These are phyloP conservation scores for Hemisphaericaspora lyxosophila DNA, from an alignment of 1,139 yeast genomes.

Conservation along the genomic window DNA sequence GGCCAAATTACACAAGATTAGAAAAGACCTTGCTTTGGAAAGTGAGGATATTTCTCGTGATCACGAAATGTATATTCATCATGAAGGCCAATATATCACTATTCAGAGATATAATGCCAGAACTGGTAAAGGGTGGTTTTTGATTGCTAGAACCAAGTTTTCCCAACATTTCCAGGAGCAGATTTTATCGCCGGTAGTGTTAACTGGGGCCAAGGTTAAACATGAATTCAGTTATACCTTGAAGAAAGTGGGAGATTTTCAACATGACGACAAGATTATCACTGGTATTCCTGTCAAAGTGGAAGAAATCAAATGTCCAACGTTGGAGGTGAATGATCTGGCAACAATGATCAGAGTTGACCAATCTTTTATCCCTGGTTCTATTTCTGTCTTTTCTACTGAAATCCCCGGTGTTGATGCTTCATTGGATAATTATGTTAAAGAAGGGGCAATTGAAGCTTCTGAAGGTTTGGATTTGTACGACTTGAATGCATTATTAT, in stretches of 20 bases:
- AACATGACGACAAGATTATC: slow-evolving; percentile 38
- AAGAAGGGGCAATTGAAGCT: slow-evolving; percentile 75
- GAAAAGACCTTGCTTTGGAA: slow-evolving; percentile 62
- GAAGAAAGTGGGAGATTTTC: slow-evolving; percentile 50
- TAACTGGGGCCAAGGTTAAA: slow-evolving; percentile 67
- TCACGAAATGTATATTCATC: slow-evolving; percentile 92
- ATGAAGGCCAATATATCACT: slow-evolving; percentile 88
- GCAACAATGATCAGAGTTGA: slow-evolving; percentile 53
- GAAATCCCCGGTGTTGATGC: slow-evolving; percentile 55
- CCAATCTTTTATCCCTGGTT: slow-evolving; percentile 76
- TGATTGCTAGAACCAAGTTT: slow-evolving; percentile 86
- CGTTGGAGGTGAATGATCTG: slow-evolving; percentile 36
- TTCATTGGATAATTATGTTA: slow-evolving; percentile 61
- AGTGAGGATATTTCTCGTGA: slow-evolving; percentile 65
- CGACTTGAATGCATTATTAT: slow-evolving; percentile 75
- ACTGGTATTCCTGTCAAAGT: slow-evolving; percentile 69
- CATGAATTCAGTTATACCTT: slow-evolving; percentile 62
- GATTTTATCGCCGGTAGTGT: slow-evolving; percentile 55
- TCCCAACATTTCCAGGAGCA: slow-evolving; percentile 44
- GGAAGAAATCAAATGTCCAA: slow-evolving; percentile 52
- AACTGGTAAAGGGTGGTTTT: slow-evolving; percentile 85
- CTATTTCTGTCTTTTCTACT: slow-evolving; percentile 82
- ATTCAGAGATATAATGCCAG: slow-evolving; percentile 82
- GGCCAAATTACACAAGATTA: slow-evolving; percentile 54
- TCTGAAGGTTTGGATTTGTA: slow-evolving; percentile 57